Evolutionary conservation across 129 eudicot species (phyloP).

Genomic region (Chrysanthemum seticuspe): DNA sequence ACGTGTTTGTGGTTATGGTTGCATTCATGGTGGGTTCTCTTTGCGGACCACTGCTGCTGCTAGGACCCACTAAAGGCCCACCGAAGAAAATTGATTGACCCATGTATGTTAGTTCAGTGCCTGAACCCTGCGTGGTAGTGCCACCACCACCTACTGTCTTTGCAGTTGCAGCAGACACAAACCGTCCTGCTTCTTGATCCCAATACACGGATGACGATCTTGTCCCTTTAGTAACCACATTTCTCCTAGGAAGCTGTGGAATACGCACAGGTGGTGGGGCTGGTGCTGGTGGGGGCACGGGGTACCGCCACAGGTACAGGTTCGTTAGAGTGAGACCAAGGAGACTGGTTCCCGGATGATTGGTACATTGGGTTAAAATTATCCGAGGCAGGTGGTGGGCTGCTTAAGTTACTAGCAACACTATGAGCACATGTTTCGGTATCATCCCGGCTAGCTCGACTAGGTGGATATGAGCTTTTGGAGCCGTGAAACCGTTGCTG

Average conservation of each 20-base stretch:
- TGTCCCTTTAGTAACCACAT: conserved; percentile 30
- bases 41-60: conserved; percentile 33
- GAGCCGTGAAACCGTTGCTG: conserved; percentile 47
- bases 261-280: conserved; percentile 25
- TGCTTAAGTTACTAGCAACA: conserved; percentile 65
- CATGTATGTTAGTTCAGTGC: conserved; percentile 79
- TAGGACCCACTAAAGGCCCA: conserved; percentile 66
- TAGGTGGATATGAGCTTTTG: conserved; percentile 83
- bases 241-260: conserved; percentile 44
- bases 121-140: conserved; percentile 43
- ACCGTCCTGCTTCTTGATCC: conserved; percentile 89
- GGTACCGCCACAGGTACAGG: conserved; percentile 9
- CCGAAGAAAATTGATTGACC: conserved; percentile 91
- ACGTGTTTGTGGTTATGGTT: conserved; percentile 23
- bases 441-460: conserved; percentile 79
- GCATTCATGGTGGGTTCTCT: conserved; percentile 38
- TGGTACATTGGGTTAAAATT: conserved; percentile 76
- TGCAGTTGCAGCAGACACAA: conserved; percentile 62
- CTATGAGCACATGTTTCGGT: conserved; percentile 62
- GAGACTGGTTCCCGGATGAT: conserved; percentile 73
- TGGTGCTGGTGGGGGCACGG: neutral
- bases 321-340: conserved; percentile 42
- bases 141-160: conserved; percentile 42
- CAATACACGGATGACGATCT: conserved; percentile 65
- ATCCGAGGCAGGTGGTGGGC: conserved; percentile 57